Conservation (phyloP, 2,329 filamentous ascomycete species). For the Rachicladosporium sp. region DNA sequence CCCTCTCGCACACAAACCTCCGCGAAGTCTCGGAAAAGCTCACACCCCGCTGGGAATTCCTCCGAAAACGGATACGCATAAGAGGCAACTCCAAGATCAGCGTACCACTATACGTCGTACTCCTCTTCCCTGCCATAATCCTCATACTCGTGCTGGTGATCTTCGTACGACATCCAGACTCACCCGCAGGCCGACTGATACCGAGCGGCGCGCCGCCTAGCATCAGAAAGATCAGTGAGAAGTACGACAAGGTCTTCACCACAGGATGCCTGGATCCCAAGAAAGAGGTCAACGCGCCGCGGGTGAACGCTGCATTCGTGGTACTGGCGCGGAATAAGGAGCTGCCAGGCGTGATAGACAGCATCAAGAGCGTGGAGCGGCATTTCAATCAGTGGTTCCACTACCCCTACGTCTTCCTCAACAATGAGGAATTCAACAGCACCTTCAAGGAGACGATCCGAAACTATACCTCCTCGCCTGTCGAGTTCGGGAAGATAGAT, state of each 20-base stretch:
- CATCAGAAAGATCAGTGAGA: constrained; percentile 88
- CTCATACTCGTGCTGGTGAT: constrained; percentile 82
- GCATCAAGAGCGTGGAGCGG: constrained; percentile 91
- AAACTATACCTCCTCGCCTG: constrained; percentile 77
- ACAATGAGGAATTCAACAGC: constrained; percentile 93
- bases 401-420: constrained; percentile 96
- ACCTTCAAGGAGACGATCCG: constrained; percentile 78
- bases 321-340: constrained; percentile 94
- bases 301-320: constrained; percentile 91
- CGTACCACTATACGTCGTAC: constrained; percentile 79
- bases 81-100: constrained; percentile 86
- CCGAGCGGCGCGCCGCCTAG: constrained; percentile 77
- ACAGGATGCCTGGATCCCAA: constrained; percentile 67
- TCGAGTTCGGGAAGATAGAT: constrained; percentile 92
- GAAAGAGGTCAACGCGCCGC: constrained; percentile 62
- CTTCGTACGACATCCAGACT: constrained; percentile 77
- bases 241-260: constrained; percentile 92
- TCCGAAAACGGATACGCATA: constrained; percentile 74
- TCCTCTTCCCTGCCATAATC: constrained; percentile 85
- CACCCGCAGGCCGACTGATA: constrained; percentile 70
- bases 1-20: constrained; percentile 23
- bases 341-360: constrained; percentile 88
- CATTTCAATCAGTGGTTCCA: constrained; percentile 99
- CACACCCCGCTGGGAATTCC: constrained; percentile 57
- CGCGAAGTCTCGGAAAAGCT: constrained; percentile 29